These are phyloP conservation scores for Venturia carpophila DNA, from an alignment of 2,329 filamentous ascomycete genomes.

Conservation along the genomic window DNA sequence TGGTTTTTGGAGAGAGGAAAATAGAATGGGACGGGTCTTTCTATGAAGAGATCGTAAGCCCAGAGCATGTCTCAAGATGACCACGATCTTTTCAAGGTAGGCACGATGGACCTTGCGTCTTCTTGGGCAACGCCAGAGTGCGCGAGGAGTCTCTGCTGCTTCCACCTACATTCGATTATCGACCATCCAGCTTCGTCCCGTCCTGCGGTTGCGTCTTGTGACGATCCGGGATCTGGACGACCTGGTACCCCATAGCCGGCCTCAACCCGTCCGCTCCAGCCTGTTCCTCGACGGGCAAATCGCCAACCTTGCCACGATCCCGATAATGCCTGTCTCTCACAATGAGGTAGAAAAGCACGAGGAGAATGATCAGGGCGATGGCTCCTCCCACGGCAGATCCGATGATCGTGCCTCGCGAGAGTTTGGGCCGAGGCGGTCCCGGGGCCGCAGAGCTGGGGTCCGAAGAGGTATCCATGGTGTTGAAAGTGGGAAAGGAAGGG, in stretches of 20 bases:
- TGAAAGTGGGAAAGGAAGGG: background rate
- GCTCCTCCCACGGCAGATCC: background rate
- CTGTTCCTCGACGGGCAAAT: background rate
- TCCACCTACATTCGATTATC: background rate
- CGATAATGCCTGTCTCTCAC: slow-evolving; percentile 4
- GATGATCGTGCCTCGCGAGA: background rate
- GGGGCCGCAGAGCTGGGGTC: background rate
- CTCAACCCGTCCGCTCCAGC: background rate
- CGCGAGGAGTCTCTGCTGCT: slow-evolving; percentile 4
- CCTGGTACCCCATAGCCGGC: background rate
- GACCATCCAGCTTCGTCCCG: background rate
- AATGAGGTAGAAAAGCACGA: slow-evolving; percentile 2
- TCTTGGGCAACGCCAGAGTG: background rate
- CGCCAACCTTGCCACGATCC: background rate
- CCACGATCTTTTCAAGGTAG: too few relatives aligned
- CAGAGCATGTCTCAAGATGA: too few relatives aligned
- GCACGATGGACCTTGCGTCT: background rate
- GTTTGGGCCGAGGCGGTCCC: background rate
- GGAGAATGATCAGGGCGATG: background rate
- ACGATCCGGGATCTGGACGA: background rate
- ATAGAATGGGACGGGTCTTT: too few relatives aligned
- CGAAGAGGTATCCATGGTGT: background rate
- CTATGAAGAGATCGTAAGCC: too few relatives aligned
- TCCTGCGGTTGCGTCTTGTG: background rate
- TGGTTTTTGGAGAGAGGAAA: too few relatives aligned